Evolutionary conservation across 2,329 filamentous ascomycete genomes (phyloP).

Genomic region (Aspergillus sergii): DNA sequence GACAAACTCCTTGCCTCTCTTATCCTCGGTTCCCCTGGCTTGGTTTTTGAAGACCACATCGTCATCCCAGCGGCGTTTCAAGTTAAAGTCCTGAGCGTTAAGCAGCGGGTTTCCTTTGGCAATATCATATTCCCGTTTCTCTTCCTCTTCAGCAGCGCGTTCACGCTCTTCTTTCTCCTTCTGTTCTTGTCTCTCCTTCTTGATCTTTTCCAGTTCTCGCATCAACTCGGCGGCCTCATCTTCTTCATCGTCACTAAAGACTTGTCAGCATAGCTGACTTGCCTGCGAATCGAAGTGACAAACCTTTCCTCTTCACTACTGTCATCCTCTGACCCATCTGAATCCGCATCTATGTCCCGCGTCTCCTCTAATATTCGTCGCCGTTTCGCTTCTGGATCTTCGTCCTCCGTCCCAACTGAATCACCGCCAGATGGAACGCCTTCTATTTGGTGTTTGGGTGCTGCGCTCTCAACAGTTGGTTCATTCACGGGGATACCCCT

Average conservation of each 20-base stretch:
- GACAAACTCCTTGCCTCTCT: constrained; percentile 92
- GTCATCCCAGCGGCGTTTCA: constrained; percentile 90
- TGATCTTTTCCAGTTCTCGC: constrained; percentile 92
- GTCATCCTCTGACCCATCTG: constrained; percentile 63
- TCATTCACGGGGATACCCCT: constrained; percentile 63
- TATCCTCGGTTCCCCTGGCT: constrained; percentile 90
- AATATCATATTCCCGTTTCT: constrained; percentile 83
- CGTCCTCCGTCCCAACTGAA: constrained; percentile 53
- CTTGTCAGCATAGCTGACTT: constrained; percentile 32
- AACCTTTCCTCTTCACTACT: constrained; percentile 65
- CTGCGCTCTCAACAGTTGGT: constrained; percentile 37
- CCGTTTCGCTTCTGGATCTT: constrained; percentile 79
- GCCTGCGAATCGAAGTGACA: constrained; percentile 9
- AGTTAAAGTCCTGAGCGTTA: constrained; percentile 83
- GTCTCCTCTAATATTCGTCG: constrained; percentile 85
- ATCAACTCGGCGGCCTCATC: constrained; percentile 88
- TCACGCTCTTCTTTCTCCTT: constrained; percentile 82
- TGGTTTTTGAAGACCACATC: constrained; percentile 99
- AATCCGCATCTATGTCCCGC: constrained; percentile 82
- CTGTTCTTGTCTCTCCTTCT: constrained; percentile 79
- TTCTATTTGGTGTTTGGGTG: constrained; percentile 68
- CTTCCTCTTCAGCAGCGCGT: constrained; percentile 76
- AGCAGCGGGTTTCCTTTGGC: constrained; percentile 90
- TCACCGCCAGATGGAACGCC: constrained; percentile 42
- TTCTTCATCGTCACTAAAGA: constrained; percentile 66